Evolutionary conservation across 78 protist species (phyloP).

Genomic region (Protostelium mycophagum): DNA sequence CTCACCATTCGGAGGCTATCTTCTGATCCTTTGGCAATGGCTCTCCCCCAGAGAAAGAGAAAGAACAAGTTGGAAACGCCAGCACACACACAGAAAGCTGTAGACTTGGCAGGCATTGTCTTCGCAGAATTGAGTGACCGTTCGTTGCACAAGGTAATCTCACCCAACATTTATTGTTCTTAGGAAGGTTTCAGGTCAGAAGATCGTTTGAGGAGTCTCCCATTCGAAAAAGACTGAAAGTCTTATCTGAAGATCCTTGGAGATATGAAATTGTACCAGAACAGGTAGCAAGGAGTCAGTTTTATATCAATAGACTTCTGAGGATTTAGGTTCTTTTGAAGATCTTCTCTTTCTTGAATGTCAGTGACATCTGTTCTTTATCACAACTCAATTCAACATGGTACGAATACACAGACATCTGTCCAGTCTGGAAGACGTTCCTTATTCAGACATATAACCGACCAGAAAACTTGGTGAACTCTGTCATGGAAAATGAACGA

Average conservation of each 20-base stretch:
- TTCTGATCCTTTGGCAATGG: too few relatives aligned
- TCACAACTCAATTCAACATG: not conserved
- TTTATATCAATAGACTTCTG: not conserved
- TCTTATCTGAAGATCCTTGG: not conserved
- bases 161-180: too few relatives aligned
- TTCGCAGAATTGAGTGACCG: too few relatives aligned
- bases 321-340: not conserved
- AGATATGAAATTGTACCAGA: not conserved
- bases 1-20: too few relatives aligned
- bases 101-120: too few relatives aligned
- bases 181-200: too few relatives aligned
- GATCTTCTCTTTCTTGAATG: not conserved
- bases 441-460: not conserved
- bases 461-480: not conserved
- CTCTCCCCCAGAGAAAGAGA: too few relatives aligned
- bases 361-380: not conserved
- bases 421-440: not conserved
- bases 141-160: too few relatives aligned
- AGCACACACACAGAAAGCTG: too few relatives aligned
- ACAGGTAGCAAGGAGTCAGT: not conserved
- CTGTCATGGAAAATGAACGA: not conserved
- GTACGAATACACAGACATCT: not conserved
- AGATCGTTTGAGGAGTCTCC: too few relatives aligned
- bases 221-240: too few relatives aligned
- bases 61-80: too few relatives aligned